A percentile compares a stretch with the other conserved stretches of the same genome.
These are phyloP conservation scores for Coemansia sp. DNA, from an alignment of 192 early-diverging fungal species.

Conservation along the genomic window DNA sequence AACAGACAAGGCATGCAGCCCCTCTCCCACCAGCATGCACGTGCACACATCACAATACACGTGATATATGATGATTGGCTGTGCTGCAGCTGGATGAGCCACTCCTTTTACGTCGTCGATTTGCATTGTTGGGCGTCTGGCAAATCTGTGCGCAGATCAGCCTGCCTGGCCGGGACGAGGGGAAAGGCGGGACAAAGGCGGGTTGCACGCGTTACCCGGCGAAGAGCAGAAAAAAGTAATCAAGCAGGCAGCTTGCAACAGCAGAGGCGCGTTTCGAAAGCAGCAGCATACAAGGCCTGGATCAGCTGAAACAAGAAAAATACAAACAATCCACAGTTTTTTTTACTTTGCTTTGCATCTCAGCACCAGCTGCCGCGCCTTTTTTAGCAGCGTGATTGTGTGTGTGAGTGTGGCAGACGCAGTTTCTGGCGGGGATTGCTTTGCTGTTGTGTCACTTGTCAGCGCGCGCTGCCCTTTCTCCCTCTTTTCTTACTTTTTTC, in stretches of 20 bases:
- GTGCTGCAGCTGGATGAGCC: not conserved
- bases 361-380: not conserved
- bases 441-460: not conserved
- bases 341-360: no score
- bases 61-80: constrained; percentile 19
- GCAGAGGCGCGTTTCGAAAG: not conserved
- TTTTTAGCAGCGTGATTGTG: not conserved
- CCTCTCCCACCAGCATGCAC: constrained; percentile 20
- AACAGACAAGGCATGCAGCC: not conserved
- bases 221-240: not conserved
- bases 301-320: constrained; percentile 1
- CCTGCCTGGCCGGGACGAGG: not conserved
- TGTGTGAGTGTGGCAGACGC: constrained; percentile 1
- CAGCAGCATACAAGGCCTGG: not conserved
- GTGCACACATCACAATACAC: constrained; percentile 5
- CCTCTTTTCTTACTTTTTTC: not conserved
- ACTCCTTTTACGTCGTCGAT: not conserved
- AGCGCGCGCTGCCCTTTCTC: not conserved
- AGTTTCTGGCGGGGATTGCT: not conserved
- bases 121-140: not conserved
- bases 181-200: not conserved
- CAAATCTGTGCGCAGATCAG: constrained; percentile 1
- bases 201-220: no score
- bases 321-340: not conserved
- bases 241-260: no score